Conservation (phyloP, 305 asterid genomes). For the Fraxinus latifolia region DNA sequence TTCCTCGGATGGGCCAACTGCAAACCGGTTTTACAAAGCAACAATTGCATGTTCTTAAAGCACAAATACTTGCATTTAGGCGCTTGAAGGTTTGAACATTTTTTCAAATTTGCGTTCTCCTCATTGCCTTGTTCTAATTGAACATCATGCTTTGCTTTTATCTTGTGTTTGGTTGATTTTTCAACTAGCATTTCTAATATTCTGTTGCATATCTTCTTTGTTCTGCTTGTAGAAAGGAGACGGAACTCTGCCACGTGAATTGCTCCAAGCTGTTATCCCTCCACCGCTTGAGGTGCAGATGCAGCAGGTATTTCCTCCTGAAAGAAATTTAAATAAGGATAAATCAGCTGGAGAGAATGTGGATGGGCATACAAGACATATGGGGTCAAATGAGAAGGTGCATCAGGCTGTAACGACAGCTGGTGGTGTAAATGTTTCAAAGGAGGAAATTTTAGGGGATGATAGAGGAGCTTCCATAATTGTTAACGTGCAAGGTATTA, state of each 20-base stretch:
- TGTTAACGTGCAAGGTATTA: constrained; percentile 38
- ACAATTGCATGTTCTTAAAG: constrained; percentile 90
- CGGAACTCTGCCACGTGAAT: constrained; percentile 77
- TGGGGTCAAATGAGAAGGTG: constrained; percentile 60
- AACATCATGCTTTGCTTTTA: neutral
- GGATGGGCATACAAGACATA: constrained; percentile 50
- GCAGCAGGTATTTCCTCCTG: constrained; percentile 47
- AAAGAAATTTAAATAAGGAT: constrained; percentile 52
- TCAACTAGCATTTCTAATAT: constrained; percentile 15
- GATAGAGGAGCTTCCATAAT: constrained; percentile 41
- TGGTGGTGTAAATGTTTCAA: constrained; percentile 39
- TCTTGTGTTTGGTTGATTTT: constrained; percentile 16
- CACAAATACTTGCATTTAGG: constrained; percentile 95
- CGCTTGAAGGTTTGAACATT: constrained; percentile 73
- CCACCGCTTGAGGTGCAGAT: constrained; percentile 71
- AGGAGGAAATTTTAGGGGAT: constrained; percentile 56
- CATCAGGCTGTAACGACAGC: constrained; percentile 40
- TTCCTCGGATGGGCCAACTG: constrained; percentile 45
- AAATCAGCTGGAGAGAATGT: constrained; percentile 43
- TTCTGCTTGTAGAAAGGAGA: constrained; percentile 78
- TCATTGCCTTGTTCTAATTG: constrained; percentile 16
- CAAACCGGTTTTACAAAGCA: constrained; percentile 75
- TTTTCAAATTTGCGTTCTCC: constrained; percentile 12
- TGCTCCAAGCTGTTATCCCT: constrained; percentile 87
- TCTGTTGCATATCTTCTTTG: constrained; percentile 25